phyloP scores from a whole-genome alignment of 2,329 filamentous ascomycete species.

The Microsporum canis region DNA sequence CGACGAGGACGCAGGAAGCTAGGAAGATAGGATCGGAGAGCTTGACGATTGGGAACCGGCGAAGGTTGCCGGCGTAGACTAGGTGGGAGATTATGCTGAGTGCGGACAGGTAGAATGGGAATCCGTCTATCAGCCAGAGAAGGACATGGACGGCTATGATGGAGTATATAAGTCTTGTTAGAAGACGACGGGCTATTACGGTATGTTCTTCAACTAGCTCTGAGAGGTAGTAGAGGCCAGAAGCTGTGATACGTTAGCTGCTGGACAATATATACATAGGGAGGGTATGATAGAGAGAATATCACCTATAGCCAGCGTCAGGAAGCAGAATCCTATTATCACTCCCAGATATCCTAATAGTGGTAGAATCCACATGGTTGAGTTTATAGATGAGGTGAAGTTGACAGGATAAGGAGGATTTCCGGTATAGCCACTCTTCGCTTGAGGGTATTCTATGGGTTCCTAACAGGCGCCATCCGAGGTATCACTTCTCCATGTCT shows the following conservation, averaged over 20 bases:
- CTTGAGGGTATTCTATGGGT: background rate
- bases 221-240: slow-evolving; percentile 95
- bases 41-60: slow-evolving; percentile 65
- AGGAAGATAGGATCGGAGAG: slow-evolving; percentile 80
- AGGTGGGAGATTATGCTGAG: slow-evolving; percentile 71
- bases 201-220: slow-evolving; percentile 98
- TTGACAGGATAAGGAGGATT: background rate
- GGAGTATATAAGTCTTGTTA: slow-evolving; percentile 72
- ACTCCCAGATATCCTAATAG: slow-evolving; percentile 82
- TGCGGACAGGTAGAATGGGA: slow-evolving; percentile 62
- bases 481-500: background rate
- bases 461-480: background rate
- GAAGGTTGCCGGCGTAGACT: slow-evolving; percentile 80
- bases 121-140: slow-evolving; percentile 70
- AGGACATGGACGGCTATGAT: slow-evolving; percentile 64
- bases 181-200: slow-evolving; percentile 76
- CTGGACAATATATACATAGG: background rate
- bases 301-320: slow-evolving; percentile 80
- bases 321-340: slow-evolving; percentile 78
- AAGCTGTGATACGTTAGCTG: slow-evolving; percentile 46
- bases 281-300: slow-evolving; percentile 20
- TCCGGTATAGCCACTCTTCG: background rate
- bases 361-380: slow-evolving; percentile 86
- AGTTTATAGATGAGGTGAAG: background rate
- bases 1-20: slow-evolving; percentile 69